phyloP scores from a whole-genome alignment of 2,329 filamentous ascomycete species.

The Aspergillus sp. region DNA sequence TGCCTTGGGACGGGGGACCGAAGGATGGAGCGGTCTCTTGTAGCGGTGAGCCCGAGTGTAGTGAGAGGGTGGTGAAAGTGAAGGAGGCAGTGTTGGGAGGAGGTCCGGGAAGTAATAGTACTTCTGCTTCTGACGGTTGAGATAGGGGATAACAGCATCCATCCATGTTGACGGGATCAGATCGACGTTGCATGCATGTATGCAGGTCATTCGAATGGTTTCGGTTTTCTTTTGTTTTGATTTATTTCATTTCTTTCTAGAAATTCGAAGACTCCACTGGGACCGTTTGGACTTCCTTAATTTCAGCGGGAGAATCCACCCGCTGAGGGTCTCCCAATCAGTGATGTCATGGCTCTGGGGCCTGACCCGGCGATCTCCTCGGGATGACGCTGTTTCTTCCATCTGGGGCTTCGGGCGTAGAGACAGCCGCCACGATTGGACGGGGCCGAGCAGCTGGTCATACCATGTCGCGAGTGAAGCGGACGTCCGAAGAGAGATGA shows the following conservation, averaged over 20 bases:
- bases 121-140: too few species aligned
- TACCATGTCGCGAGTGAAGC: too few species aligned
- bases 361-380: neutral
- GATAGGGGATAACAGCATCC: neutral
- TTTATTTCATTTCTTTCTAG: slow-evolving; percentile 5
- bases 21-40: too few species aligned
- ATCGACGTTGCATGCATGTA: neutral
- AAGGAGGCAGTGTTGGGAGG: too few species aligned
- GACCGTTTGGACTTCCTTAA: slow-evolving; percentile 6
- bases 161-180: neutral
- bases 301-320: slow-evolving; percentile 1
- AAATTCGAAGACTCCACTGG: slow-evolving; percentile 11
- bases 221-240: too few species aligned
- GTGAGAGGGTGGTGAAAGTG: too few species aligned
- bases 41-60: too few species aligned
- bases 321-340: slow-evolving; percentile 1
- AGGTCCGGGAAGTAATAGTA: too few species aligned
- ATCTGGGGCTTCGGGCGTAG: neutral
- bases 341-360: slow-evolving; percentile 11
- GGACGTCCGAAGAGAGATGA: neutral
- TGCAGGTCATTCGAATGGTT: neutral
- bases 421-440: neutral
- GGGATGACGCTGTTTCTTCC: neutral
- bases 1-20: too few species aligned
- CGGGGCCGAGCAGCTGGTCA: neutral